A percentile compares a stretch with the other conserved stretches of the same genome.
These are phyloP conservation scores for Phytopythium chamaehyphon DNA, from an alignment of 352 stramenopile genomes.

Conservation along the genomic window DNA sequence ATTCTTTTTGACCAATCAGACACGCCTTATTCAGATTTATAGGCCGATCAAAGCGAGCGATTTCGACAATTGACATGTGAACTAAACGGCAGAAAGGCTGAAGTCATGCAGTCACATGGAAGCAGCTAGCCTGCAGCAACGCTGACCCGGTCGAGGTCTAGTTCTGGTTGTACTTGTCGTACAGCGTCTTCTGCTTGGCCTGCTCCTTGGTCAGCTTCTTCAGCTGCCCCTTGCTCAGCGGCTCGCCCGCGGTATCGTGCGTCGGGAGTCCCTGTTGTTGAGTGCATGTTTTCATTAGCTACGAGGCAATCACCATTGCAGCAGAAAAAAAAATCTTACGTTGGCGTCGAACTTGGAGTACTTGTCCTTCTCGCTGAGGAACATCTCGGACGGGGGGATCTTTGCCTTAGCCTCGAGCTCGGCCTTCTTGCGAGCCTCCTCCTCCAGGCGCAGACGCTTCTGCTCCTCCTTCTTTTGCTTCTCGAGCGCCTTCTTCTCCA, in stretches of 20 bases:
- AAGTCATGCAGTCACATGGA: too few species aligned
- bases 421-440: conserved; percentile 71
- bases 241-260: conserved; percentile 88
- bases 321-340: too few species aligned
- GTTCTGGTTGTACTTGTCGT: conserved; percentile 64
- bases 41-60: too few species aligned
- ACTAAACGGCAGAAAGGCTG: too few species aligned
- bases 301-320: neutral
- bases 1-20: too few species aligned
- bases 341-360: conserved; percentile 91
- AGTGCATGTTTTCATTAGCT: conserved; percentile 1
- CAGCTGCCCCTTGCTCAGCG: conserved; percentile 92
- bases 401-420: conserved; percentile 87
- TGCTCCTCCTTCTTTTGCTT: conserved; percentile 80
- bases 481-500: conserved; percentile 71
- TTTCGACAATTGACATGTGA: too few species aligned
- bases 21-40: too few species aligned
- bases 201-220: conserved; percentile 99
- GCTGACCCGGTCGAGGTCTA: too few species aligned
- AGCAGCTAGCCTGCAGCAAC: too few species aligned
- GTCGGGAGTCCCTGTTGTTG: conserved; percentile 91
- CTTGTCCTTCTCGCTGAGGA: conserved; percentile 82
- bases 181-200: conserved; percentile 93
- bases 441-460: conserved; percentile 64
- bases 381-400: conserved; percentile 92